Evolutionary conservation across 1,139 yeast species (phyloP), one percentile per base, ranked within the genome.

Genomic region (Eremothecium cymbalariae): DNA sequence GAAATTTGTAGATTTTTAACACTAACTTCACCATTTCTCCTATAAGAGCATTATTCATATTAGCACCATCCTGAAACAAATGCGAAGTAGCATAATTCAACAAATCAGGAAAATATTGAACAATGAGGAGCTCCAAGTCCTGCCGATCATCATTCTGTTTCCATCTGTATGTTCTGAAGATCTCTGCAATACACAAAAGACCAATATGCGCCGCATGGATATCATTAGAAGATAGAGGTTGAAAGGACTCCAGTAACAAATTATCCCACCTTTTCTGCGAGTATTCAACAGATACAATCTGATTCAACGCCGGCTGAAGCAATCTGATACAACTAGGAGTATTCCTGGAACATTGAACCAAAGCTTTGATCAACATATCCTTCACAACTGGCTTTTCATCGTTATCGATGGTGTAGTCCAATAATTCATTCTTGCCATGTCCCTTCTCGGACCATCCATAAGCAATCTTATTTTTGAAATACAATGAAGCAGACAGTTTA

Each of bases 1-100:
- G 83, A 58, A 81, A 83, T 58, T 88, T 88, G 65, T 79, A 86
- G 35, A 73, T 68, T 55, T 90, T 90, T 38, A 88, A 60, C 29
- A 86, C 70, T 45, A 84, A 65, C 46, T 81, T 82, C 34, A 85
- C 63, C 66, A 88, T 77, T 45, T 85, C 95, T 8, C 90, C 93
- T 36, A 73, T 67, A 31, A 60, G 59, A 3, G 53, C 47, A 28
- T 64, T 55, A 25, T 66, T 63, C 37, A 69, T 68, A 23, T 70
- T 57, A 12, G 40, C 35, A 8, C 52, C 55, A 16, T 43, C 47
- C 4, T 44, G 38, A 16, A 47, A 35, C 7, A 83, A 63, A 4
- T 72, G 60, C 14, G 67, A 59, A 37, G 74, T 72, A 2, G 93
- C 95, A 39, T 85, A 72, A 30, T 63, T 65, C 31, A 84, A 61